Conservation (phyloP, 2,329 filamentous ascomycete genomes). For the Botrytis sinoallii region DNA sequence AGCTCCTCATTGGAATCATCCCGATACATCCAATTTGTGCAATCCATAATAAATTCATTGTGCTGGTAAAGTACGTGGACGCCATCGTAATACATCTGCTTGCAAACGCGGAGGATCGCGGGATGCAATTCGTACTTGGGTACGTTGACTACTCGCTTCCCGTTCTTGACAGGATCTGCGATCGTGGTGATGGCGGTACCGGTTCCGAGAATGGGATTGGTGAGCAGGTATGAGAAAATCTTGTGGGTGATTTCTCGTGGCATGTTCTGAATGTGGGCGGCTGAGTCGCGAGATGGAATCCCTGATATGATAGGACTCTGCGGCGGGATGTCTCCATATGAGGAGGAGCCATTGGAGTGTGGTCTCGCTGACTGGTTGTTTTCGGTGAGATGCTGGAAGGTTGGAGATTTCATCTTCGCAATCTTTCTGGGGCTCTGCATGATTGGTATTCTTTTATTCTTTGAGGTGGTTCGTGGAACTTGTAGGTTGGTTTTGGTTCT, state of each 20-base stretch:
- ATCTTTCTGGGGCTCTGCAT: background rate
- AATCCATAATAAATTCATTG: background rate
- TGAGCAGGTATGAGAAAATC: background rate
- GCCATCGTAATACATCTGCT: background rate
- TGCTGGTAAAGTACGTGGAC: background rate
- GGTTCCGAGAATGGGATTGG: background rate
- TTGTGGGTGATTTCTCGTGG: background rate
- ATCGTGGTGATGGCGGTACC: background rate
- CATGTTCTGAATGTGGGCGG: background rate
- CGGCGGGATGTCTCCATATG: fast-evolving
- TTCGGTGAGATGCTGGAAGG: too few species aligned
- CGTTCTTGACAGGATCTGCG: background rate
- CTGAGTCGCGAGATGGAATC: background rate
- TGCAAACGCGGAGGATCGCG: background rate
- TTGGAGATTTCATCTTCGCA: background rate
- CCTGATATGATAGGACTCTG: background rate
- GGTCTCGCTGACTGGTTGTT: fast-evolving
- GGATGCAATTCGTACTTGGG: background rate
- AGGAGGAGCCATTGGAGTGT: fast-evolving
- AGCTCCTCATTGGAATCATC: background rate
- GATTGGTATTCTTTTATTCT: background rate
- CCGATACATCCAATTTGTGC: conserved; percentile 5
- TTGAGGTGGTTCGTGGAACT: too few species aligned
- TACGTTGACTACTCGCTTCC: background rate
- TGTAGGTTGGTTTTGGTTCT: background rate